phyloP scores from a whole-genome alignment of 1,284 basidiomycete genomes.

The Earliella scabrosa region DNA sequence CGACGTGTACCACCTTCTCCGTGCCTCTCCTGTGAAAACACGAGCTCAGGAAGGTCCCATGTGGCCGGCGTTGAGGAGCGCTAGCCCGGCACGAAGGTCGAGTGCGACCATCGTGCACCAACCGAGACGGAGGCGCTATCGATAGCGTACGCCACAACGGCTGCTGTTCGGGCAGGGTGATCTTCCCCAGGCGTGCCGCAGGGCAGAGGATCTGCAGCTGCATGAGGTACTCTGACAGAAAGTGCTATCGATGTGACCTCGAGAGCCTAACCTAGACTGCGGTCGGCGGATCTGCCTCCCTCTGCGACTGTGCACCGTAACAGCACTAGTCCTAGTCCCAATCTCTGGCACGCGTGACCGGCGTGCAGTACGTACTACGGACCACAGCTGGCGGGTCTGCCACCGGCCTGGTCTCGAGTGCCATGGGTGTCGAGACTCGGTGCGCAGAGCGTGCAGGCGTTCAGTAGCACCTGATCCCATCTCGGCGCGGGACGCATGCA shows the following conservation, averaged over 20 bases:
- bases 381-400: no score
- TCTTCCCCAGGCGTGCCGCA: neutral
- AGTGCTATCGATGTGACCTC: neutral
- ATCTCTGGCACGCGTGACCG: no score
- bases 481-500: neutral
- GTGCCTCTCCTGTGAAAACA: neutral
- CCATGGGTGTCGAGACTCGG: no score
- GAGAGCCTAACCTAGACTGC: slow-evolving; percentile 4
- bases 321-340: no score
- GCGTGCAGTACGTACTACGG: no score
- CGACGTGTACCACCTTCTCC: neutral
- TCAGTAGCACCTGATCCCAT: slow-evolving; percentile 9
- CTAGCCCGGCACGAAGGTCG: no score
- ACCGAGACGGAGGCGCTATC: neutral
- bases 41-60: neutral
- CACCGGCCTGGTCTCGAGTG: no score
- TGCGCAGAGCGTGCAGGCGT: no score
- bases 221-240: neutral
- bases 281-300: slow-evolving; percentile 12
- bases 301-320: no score
- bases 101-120: slow-evolving; percentile 1
- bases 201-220: neutral
- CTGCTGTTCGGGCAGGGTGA: neutral
- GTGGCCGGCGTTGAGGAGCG: neutral
- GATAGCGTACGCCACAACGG: neutral